Evolutionary conservation across 176 grass and related monocot species (phyloP).

Genomic region (Cenchrus americanus): DNA sequence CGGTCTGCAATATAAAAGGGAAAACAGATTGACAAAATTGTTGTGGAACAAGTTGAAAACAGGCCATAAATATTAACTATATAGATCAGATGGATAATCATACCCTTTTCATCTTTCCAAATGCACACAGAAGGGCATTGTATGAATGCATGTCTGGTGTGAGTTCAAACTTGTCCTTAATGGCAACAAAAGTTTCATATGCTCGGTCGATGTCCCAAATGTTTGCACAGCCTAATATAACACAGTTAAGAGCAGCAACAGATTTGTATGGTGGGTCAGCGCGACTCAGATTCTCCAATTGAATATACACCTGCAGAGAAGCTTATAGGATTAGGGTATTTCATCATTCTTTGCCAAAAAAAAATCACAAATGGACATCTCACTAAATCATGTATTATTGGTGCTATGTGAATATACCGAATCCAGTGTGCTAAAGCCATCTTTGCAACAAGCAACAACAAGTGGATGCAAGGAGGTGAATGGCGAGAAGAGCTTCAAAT

Average conservation of each 20-base stretch:
- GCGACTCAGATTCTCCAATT: conserved; percentile 85
- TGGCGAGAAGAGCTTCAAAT: conserved; percentile 94
- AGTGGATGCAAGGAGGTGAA: conserved; percentile 88
- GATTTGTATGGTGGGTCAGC: conserved; percentile 90
- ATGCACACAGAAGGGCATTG: conserved; percentile 83
- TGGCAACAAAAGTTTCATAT: conserved; percentile 91
- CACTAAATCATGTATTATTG: conserved; percentile 23
- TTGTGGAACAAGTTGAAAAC: conserved; percentile 5
- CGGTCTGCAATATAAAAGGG: conserved; percentile 58
- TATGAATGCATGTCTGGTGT: conserved; percentile 93
- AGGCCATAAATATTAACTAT: conserved; percentile 20
- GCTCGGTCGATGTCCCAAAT: conserved; percentile 97
- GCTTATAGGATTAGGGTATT: conserved; percentile 36
- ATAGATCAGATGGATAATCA: conserved; percentile 11
- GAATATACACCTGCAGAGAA: conserved; percentile 76
- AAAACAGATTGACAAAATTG: conserved; percentile 22
- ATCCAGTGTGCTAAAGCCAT: conserved; percentile 81
- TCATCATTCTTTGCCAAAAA: conserved; percentile 21
- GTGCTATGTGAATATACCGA: conserved; percentile 60
- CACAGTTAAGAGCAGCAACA: conserved; percentile 93
- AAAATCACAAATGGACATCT: conserved; percentile 32
- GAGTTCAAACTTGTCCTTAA: conserved; percentile 81
- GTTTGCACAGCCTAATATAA: conserved; percentile 92
- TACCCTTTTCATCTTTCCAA: conserved; percentile 92
- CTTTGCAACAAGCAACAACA: conserved; percentile 87